Evolutionary conservation across 352 stramenopile species (phyloP).

Genomic region (Hyaloperonospora arabidopsidis): DNA sequence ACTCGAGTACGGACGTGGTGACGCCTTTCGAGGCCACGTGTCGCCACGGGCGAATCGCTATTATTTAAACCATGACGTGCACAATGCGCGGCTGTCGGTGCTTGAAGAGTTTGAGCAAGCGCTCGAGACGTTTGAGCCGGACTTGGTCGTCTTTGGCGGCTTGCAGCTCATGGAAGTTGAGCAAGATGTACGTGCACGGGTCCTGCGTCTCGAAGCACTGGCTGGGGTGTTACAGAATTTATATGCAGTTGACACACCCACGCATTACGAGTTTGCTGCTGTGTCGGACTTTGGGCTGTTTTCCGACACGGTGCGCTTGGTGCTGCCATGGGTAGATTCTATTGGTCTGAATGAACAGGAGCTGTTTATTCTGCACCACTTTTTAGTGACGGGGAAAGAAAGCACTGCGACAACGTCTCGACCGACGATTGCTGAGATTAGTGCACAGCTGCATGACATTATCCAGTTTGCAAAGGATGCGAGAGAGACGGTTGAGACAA

Average conservation of each 20-base stretch:
- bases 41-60: slow-evolving; percentile 75
- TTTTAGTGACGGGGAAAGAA: slow-evolving; percentile 65
- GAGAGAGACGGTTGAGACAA: slow-evolving; percentile 33
- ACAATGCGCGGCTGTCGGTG: slow-evolving; percentile 73
- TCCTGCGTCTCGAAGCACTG: slow-evolving; percentile 50
- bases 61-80: slow-evolving; percentile 82
- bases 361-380: slow-evolving; percentile 77
- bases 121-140: slow-evolving; percentile 47
- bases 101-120: slow-evolving; percentile 67
- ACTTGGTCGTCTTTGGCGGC: slow-evolving; percentile 74
- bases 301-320: slow-evolving; percentile 68
- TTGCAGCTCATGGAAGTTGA: slow-evolving; percentile 77
- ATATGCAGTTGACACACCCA: slow-evolving; percentile 45
- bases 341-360: slow-evolving; percentile 82
- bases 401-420: slow-evolving; percentile 66
- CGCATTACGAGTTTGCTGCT: slow-evolving; percentile 78
- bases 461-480: slow-evolving; percentile 52
- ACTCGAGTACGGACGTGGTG: slow-evolving; percentile 65
- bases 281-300: slow-evolving; percentile 81
- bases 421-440: slow-evolving; percentile 66
- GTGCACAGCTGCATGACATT: slow-evolving; percentile 58
- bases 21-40: slow-evolving; percentile 48
- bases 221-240: slow-evolving; percentile 68
- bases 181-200: slow-evolving; percentile 43
- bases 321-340: slow-evolving; percentile 71